Conservation (phyloP, 805 yeast species). For the Candida ovalis region DNA sequence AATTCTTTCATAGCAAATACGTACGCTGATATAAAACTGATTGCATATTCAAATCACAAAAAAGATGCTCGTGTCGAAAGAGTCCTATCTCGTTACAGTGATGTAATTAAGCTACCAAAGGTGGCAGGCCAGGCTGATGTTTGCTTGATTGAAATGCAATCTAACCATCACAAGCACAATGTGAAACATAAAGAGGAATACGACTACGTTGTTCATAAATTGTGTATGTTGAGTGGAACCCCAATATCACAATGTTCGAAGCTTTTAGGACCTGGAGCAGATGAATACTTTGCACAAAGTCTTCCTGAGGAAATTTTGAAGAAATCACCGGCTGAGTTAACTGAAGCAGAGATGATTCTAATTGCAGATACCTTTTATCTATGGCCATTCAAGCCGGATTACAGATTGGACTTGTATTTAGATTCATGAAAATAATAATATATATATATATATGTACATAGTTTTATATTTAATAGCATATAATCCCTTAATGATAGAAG, state of each 20-base stretch:
- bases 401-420: constrained; percentile 22
- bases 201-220: constrained; percentile 63
- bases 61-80: constrained; percentile 12
- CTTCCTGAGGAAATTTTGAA: constrained; percentile 38
- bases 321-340: constrained; percentile 45
- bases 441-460: background rate
- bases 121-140: constrained; percentile 19
- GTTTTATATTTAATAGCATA: background rate
- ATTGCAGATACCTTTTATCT: constrained; percentile 50
- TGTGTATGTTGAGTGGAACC: constrained; percentile 43
- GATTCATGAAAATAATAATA: constrained; percentile 2
- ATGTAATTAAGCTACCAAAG: constrained; percentile 24
- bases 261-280: constrained; percentile 80
- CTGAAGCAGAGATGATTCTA: constrained; percentile 49
- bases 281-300: constrained; percentile 38
- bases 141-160: constrained; percentile 30
- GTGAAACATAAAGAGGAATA: constrained; percentile 46
- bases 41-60: constrained; percentile 41
- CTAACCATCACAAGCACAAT: constrained; percentile 27
- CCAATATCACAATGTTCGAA: constrained; percentile 43
- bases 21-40: constrained; percentile 52
- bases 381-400: constrained; percentile 82
- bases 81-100: constrained; percentile 4
- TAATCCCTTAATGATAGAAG: no score
- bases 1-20: constrained; percentile 62